Conservation (phyloP, 2,329 filamentous ascomycete genomes). For the Gaeumannomyces sp. region DNA sequence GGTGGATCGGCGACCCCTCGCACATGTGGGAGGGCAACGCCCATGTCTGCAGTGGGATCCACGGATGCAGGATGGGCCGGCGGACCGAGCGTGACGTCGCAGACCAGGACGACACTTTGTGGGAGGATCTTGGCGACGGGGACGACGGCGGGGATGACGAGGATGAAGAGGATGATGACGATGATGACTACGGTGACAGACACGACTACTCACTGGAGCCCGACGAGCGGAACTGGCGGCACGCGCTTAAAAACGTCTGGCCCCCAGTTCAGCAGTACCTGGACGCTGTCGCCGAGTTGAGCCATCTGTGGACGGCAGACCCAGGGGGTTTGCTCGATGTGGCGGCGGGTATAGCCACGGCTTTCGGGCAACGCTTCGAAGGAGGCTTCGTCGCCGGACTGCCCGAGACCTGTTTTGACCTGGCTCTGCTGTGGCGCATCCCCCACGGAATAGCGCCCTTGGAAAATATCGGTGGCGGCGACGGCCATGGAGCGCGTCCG, state of each 20-base stretch:
- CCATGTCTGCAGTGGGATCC: neutral
- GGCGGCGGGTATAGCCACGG: neutral
- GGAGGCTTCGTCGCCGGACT: neutral
- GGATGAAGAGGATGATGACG: no score
- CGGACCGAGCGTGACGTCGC: neutral
- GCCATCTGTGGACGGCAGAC: neutral
- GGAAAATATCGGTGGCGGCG: no score
- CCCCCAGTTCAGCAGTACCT: neutral
- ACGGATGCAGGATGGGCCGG: neutral
- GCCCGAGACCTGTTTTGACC: neutral
- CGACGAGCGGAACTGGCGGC: neutral
- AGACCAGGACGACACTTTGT: neutral
- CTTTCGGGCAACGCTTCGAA: neutral
- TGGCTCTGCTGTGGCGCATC: neutral
- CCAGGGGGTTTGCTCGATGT: neutral
- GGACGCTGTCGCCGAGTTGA: neutral
- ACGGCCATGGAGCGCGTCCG: neutral
- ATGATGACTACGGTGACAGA: no score
- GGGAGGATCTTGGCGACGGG: neutral
- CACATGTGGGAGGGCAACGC: neutral
- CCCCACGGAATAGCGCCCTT: no score
- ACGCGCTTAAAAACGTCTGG: neutral
- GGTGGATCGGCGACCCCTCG: neutral
- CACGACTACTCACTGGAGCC: neutral
- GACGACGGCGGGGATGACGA: no score